Conservation (phyloP, 257 asterid genomes). For the Rubia yunnanensis region DNA sequence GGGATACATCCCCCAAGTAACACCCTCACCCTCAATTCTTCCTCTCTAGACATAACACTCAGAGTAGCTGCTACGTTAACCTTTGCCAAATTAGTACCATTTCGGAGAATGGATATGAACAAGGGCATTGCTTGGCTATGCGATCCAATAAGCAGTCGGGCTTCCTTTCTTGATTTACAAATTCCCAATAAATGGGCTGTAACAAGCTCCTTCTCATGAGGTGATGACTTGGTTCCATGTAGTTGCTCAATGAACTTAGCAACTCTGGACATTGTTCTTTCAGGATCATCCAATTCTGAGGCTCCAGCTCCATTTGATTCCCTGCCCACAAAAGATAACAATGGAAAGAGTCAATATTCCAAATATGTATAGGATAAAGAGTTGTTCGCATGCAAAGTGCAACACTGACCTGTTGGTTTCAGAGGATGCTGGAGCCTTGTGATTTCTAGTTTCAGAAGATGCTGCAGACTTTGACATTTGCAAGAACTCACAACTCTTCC, state of each 20-base stretch:
- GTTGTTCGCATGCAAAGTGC: background rate
- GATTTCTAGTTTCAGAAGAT: constrained; percentile 28
- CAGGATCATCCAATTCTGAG: constrained; percentile 60
- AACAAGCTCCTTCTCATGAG: constrained; percentile 70
- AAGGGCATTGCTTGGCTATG: constrained; percentile 87
- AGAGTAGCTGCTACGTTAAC: constrained; percentile 61
- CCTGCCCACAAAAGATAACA: constrained; percentile 32
- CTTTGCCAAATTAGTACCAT: constrained; percentile 59
- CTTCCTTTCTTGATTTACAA: constrained; percentile 75
- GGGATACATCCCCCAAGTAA: constrained; percentile 92
- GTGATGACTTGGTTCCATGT: constrained; percentile 54
- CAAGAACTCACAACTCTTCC: constrained; percentile 28
- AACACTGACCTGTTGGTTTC: constrained; percentile 37
- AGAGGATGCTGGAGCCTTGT: constrained; percentile 35
- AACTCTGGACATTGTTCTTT: constrained; percentile 52
- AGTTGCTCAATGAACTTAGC: constrained; percentile 72
- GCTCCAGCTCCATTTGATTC: constrained; percentile 59
- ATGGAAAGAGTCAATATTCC: background rate
- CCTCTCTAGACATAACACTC: constrained; percentile 60
- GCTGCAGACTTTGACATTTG: constrained; percentile 60
- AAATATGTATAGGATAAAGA: background rate
- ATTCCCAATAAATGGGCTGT: constrained; percentile 85
- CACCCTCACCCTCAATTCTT: constrained; percentile 72
- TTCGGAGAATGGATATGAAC: constrained; percentile 70
- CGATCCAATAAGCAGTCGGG: constrained; percentile 66